phyloP scores from a whole-genome alignment of 2,329 filamentous ascomycete species.

The Aspergillus latus region DNA sequence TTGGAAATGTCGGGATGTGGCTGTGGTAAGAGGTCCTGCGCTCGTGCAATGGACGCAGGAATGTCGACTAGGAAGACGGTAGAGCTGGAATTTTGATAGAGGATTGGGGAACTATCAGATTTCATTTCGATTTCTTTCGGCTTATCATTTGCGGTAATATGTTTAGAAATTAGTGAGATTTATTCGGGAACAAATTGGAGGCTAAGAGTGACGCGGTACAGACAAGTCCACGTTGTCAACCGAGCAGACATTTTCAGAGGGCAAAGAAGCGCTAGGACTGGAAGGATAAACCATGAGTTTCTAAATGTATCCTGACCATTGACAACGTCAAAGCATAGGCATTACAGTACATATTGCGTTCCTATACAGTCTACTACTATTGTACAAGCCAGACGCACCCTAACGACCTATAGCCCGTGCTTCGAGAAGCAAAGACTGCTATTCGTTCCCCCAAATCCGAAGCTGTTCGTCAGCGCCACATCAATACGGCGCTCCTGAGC shows the following conservation, averaged over 20 bases:
- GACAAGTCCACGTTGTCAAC: no score
- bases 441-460: conserved; percentile 97
- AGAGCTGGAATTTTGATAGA: conserved; percentile 51
- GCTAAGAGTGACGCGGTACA: no score
- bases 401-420: conserved; percentile 10
- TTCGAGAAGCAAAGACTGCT: conserved; percentile 74
- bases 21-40: conserved; percentile 45
- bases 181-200: no score
- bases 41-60: conserved; percentile 56
- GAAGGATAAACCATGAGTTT: not conserved
- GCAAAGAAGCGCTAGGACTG: no score
- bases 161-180: no score
- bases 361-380: not conserved
- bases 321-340: not conserved
- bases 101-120: conserved; percentile 37
- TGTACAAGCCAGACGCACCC: not conserved
- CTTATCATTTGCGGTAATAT: not conserved
- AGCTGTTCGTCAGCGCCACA: conserved; percentile 88
- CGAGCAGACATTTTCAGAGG: no score
- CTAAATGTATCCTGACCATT: not conserved
- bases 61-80: conserved; percentile 58
- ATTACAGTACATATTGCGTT: not conserved
- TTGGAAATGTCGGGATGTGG: not conserved
- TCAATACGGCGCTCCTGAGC: conserved; percentile 70
- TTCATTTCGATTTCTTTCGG: conserved; percentile 1